Base-by-base conservation (phyloP, 2,329 filamentous ascomycete species). In the Coleophoma cylindrospora region DNA sequence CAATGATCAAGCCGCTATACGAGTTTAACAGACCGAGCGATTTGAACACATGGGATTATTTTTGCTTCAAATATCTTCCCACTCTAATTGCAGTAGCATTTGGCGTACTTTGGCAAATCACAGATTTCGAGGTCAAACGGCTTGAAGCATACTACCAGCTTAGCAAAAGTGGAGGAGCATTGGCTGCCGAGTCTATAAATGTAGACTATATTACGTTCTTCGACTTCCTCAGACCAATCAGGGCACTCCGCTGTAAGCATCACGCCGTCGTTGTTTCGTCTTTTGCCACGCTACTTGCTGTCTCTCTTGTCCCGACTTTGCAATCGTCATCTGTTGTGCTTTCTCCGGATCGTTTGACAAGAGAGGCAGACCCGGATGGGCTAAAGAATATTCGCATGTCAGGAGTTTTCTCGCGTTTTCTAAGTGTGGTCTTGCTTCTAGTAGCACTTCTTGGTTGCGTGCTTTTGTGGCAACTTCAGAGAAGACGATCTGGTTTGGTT, bases 141-240 rank as follows among this genome's bases (percentile, higher is more conserved):
- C 66, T 86, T 27, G 83, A 87, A 62, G 78, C 83, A 0, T 86
- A 80, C 58, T 83, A 84, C 56, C 83, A 86, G 62, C 70, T 87
- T 45, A 84, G 81, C 3, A 80, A 74, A 54, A 70, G 74, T 3
- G 74, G 73, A 3, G 83, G 83, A 13, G 81, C 83, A 1, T 66
- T 83, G 17, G 83, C 83, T 0, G 77, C 77, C 37, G 78, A 82
- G 61, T 87, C 83, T 0, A 77, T 90, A 60, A 89, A 89, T 55
- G 84, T 87, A 53, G 84, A 89, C 64, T 90, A 90, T 52, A 75
- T 87, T 41, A 88, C 85, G 5, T 77, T 81, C 57, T 79, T 85
- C 68, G 83, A 77, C 59, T 81, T 87, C 59, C 66, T 85, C 37
- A 75, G 84, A 2, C 86, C 86, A 0, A 65, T 89, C 4, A 73